Conservation (phyloP, 2,329 filamentous ascomycete species). For the Colletotrichum kahawae region DNA sequence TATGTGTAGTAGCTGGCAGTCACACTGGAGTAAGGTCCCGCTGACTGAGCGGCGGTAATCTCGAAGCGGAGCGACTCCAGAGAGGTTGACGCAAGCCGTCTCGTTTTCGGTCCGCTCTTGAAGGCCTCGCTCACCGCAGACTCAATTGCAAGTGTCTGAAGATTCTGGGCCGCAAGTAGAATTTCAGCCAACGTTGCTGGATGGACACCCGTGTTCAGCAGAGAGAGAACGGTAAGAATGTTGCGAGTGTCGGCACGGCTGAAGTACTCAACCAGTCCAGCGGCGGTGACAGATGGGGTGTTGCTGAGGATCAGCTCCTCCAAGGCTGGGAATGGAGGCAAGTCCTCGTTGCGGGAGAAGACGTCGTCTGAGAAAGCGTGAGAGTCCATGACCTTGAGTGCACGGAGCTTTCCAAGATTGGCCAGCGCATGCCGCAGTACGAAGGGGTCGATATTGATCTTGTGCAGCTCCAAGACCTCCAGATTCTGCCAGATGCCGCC, state of each 20-base stretch:
- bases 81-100: slow-evolving; percentile 70
- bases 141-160: slow-evolving; percentile 63
- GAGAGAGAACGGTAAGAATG: slow-evolving; percentile 69
- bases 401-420: slow-evolving; percentile 69
- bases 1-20: slow-evolving; percentile 80
- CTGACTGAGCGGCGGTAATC: slow-evolving; percentile 66
- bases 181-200: slow-evolving; percentile 66
- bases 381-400: slow-evolving; percentile 76
- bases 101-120: slow-evolving; percentile 51
- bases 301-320: slow-evolving; percentile 76
- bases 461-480: slow-evolving; percentile 74
- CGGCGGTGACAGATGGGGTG: slow-evolving; percentile 72
- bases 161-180: slow-evolving; percentile 59
- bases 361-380: slow-evolving; percentile 76
- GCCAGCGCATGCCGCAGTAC: slow-evolving; percentile 74
- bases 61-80: slow-evolving; percentile 82
- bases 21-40: slow-evolving; percentile 62
- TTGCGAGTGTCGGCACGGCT: slow-evolving; percentile 62
- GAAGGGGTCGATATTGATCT: slow-evolving; percentile 71
- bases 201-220: slow-evolving; percentile 75
- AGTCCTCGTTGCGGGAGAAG: slow-evolving; percentile 68
- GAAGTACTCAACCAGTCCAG: slow-evolving; percentile 74
- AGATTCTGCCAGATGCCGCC: slow-evolving; percentile 72
- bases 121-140: slow-evolving; percentile 56
- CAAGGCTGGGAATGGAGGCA: slow-evolving; percentile 77